These are phyloP conservation scores for Lactarius akahatsu DNA, from an alignment of 768 basidiomycete genomes.

Conservation along the genomic window DNA sequence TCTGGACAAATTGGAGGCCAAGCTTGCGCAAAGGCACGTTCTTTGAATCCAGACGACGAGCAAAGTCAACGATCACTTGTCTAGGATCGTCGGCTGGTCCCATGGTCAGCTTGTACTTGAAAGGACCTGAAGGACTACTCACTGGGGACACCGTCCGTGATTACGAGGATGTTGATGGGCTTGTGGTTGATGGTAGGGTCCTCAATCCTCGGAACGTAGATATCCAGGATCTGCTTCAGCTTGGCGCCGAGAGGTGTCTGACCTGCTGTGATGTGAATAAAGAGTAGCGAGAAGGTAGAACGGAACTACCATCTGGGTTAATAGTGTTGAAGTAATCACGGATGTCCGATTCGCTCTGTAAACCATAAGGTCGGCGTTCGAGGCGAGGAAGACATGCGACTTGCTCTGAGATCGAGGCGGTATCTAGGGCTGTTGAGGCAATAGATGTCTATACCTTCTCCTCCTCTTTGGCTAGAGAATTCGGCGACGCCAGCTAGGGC, in stretches of 20 bases:
- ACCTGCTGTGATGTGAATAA: constrained; percentile 31
- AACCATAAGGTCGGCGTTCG: not conserved
- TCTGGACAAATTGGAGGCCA: constrained; percentile 43
- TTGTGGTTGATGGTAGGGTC: constrained; percentile 35
- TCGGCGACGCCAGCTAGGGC: constrained; percentile 45
- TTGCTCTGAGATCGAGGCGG: constrained; percentile 30
- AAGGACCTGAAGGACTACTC: constrained; percentile 26
- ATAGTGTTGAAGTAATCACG: constrained; percentile 18
- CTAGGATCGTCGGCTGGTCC: constrained; percentile 31
- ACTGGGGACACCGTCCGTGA: constrained; percentile 45
- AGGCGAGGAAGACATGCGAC: constrained; percentile 32
- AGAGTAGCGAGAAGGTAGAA: not conserved
- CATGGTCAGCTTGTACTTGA: not conserved
- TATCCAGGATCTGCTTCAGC: constrained; percentile 39
- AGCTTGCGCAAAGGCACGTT: constrained; percentile 37
- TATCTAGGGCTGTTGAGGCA: constrained; percentile 39
- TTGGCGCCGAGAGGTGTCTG: constrained; percentile 42
- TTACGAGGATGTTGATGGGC: constrained; percentile 39
- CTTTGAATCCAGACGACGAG: constrained; percentile 35
- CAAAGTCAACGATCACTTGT: constrained; percentile 27
- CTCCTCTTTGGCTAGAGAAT: constrained; percentile 38
- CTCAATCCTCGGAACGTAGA: constrained; percentile 40
- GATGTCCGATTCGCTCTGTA: constrained; percentile 23
- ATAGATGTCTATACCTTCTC: constrained; percentile 43
- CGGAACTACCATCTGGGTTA: constrained; percentile 17